These are phyloP conservation scores for Pythium periplocum DNA, from an alignment of 352 stramenopile genomes.

Conservation along the genomic window DNA sequence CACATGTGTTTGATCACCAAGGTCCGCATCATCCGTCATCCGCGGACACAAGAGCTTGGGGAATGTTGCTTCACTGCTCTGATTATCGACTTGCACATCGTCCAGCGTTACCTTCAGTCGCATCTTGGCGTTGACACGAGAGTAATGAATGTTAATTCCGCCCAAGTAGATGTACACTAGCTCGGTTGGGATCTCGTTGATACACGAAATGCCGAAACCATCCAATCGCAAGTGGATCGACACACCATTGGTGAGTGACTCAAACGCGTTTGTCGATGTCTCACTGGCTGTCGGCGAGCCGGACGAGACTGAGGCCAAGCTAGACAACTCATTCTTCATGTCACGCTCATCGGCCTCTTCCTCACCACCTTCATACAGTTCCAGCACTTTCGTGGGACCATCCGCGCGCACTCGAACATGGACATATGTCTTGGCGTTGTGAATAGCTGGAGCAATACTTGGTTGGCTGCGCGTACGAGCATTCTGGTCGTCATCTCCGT, in stretches of 20 bases:
- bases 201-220: constrained; percentile 79
- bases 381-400: constrained; percentile 88
- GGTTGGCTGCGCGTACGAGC: constrained; percentile 17
- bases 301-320: constrained; percentile 48
- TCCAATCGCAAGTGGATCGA: constrained; percentile 66
- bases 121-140: constrained; percentile 79
- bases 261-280: constrained; percentile 65
- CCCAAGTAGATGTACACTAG: constrained; percentile 84
- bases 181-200: constrained; percentile 85
- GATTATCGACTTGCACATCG: constrained; percentile 85
- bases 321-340: constrained; percentile 73
- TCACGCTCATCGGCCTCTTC: constrained; percentile 84
- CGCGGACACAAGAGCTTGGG: constrained; percentile 77
- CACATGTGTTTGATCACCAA: no score
- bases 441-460: constrained; percentile 38
- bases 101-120: constrained; percentile 78
- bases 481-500: constrained; percentile 6
- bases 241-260: constrained; percentile 60
- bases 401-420: constrained; percentile 82
- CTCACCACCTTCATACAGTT: constrained; percentile 85
- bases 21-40: constrained; percentile 22
- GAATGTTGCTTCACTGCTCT: constrained; percentile 81
- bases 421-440: constrained; percentile 85
- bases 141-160: constrained; percentile 75
- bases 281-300: constrained; percentile 70